Conservation (phyloP, 768 basidiomycete species). For the Boletus subcaerulescens region DNA sequence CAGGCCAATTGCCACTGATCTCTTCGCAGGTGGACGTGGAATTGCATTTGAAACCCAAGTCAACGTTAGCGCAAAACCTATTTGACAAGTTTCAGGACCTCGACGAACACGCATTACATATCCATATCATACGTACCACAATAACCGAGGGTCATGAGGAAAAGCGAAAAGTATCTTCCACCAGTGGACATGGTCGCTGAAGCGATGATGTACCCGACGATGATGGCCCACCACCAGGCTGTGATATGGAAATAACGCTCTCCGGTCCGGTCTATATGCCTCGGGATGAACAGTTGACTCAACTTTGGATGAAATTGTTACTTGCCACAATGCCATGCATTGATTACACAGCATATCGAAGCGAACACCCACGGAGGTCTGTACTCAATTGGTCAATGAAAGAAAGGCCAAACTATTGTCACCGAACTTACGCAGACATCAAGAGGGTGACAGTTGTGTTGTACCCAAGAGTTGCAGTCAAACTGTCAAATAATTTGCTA, state of each 20-base stretch:
- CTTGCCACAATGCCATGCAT: constrained; percentile 52
- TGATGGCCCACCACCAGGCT: constrained; percentile 55
- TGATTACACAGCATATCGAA: constrained; percentile 45
- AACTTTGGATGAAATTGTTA: neutral
- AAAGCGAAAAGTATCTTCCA: constrained; percentile 58
- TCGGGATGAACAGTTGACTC: neutral
- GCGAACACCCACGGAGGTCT: constrained; percentile 67
- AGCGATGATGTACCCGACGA: constrained; percentile 58
- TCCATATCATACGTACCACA: constrained; percentile 29
- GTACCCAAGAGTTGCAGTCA: constrained; percentile 62
- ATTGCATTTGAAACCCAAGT: constrained; percentile 64
- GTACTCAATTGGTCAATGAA: neutral
- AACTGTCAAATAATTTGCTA: neutral
- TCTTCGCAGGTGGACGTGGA: constrained; percentile 53
- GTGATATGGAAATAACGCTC: constrained; percentile 65
- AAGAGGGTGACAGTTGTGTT: constrained; percentile 56
- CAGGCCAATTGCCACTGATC: constrained; percentile 56
- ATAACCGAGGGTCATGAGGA: constrained; percentile 60
- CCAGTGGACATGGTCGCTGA: constrained; percentile 48
- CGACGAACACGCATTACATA: neutral
- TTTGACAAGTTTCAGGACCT: neutral
- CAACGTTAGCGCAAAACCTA: constrained; percentile 44
- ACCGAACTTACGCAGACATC: constrained; percentile 49
- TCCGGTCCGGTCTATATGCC: constrained; percentile 47
- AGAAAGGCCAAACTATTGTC: neutral